Evolutionary conservation across 352 stramenopile genomes (phyloP).

Genomic region (Plasmopara halstedii): DNA sequence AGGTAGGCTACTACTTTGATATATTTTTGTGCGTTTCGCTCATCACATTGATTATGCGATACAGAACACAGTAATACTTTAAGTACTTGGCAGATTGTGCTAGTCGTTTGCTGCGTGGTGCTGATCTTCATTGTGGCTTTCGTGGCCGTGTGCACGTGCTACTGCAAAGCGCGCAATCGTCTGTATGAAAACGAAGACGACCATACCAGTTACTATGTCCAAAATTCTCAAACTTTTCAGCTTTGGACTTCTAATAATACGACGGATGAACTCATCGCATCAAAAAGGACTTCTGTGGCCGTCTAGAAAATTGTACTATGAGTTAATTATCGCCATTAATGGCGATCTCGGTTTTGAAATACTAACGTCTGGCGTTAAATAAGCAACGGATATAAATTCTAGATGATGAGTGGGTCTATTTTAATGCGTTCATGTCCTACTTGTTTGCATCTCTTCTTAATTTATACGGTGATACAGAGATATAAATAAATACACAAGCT

Average conservation of each 20-base stretch:
- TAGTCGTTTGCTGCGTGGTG: constrained; percentile 38
- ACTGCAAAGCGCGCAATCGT: constrained; percentile 39
- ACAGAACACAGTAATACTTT: constrained; percentile 12
- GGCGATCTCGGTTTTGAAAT: no score
- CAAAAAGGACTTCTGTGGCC: constrained; percentile 10
- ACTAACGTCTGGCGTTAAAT: no score
- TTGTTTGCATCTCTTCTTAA: neutral
- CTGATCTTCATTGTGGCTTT: constrained; percentile 34
- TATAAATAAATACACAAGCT: constrained; percentile 39
- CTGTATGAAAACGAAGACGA: constrained; percentile 36
- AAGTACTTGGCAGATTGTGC: constrained; percentile 35
- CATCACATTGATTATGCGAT: neutral
- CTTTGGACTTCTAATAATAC: constrained; percentile 3
- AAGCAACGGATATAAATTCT: no score
- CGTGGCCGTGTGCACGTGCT: constrained; percentile 40
- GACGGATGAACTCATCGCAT: constrained; percentile 1
- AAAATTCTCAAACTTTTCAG: constrained; percentile 4
- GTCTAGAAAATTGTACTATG: constrained; percentile 5
- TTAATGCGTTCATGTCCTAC: no score
- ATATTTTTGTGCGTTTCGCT: neutral
- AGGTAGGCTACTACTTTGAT: constrained; percentile 1
- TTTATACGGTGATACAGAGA: neutral
- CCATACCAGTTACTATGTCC: constrained; percentile 28
- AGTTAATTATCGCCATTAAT: neutral
- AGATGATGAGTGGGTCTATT: no score